Percentiles rank a stretch among this genome's conserved stretches.
Conservation (phyloP, 2,329 filamentous ascomycete species). For the Leptographium procerum region DNA sequence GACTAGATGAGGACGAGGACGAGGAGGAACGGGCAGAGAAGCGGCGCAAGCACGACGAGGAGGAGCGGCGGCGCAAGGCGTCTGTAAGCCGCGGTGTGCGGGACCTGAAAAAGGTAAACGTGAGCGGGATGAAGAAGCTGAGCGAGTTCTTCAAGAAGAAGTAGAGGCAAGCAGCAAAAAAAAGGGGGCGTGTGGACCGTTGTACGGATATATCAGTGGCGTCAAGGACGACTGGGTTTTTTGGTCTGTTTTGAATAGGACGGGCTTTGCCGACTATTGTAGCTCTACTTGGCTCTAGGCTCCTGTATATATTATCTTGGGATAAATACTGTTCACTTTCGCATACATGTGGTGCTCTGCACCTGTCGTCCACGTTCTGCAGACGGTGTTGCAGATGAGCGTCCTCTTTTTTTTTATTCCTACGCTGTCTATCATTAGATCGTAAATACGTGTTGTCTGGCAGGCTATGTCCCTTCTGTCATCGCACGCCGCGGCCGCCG, state of each 20-base stretch:
- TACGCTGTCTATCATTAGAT: neutral
- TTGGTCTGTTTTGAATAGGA: too few relatives aligned
- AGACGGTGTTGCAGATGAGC: too few relatives aligned
- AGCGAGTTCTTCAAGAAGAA: constrained; percentile 84
- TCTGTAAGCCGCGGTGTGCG: constrained; percentile 64
- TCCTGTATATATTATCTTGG: too few relatives aligned
- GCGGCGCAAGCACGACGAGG: constrained; percentile 76
- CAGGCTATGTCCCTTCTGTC: neutral
- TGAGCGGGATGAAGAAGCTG: constrained; percentile 91
- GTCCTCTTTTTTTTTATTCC: neutral
- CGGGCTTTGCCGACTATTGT: too few relatives aligned
- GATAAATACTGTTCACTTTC: too few relatives aligned
- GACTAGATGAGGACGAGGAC: constrained; percentile 48
- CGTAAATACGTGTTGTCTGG: neutral
- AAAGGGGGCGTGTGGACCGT: neutral
- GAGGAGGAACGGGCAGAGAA: constrained; percentile 64
- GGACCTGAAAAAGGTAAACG: constrained; percentile 82
- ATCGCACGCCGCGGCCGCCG: constrained; percentile 6
- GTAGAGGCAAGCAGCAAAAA: too few relatives aligned
- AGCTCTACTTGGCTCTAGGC: too few relatives aligned
- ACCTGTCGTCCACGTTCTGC: too few relatives aligned
- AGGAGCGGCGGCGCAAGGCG: constrained; percentile 74
- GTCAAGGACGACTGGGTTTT: neutral
- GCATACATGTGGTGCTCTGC: too few relatives aligned
- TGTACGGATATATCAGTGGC: neutral